phyloP scores from a whole-genome alignment of 768 basidiomycete genomes.

The Plicaturopsis crispa region DNA sequence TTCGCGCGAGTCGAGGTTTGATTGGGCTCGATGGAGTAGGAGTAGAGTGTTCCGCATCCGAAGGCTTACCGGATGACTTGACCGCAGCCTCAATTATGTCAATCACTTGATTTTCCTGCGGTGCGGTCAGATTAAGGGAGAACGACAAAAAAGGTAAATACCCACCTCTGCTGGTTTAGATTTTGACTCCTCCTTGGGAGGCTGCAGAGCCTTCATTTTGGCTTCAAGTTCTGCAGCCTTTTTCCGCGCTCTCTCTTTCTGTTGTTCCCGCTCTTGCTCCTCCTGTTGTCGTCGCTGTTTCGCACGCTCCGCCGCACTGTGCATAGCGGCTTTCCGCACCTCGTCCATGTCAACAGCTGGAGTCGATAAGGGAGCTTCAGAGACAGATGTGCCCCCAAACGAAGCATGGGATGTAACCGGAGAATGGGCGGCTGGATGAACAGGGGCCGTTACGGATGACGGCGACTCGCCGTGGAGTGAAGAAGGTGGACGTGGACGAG shows the following conservation, averaged over 20 bases:
- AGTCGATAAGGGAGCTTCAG: constrained; percentile 22
- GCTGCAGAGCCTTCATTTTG: constrained; percentile 33
- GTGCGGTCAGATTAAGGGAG: too few relatives aligned
- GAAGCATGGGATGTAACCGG: constrained; percentile 19
- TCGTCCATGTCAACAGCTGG: constrained; percentile 48
- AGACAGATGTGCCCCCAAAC: constrained; percentile 11
- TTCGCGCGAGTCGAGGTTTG: constrained; percentile 17
- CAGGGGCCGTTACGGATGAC: constrained; percentile 16
- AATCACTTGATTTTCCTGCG: constrained; percentile 29
- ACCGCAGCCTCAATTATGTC: constrained; percentile 42
- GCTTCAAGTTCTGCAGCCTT: constrained; percentile 77
- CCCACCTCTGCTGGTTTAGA: constrained; percentile 14
- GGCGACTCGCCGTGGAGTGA: constrained; percentile 18
- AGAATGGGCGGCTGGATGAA: constrained; percentile 16
- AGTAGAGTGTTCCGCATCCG: too few relatives aligned
- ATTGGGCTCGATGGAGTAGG: constrained; percentile 1
- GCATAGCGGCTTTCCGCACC: constrained; percentile 73
- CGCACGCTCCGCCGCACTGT: constrained; percentile 77
- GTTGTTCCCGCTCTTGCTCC: constrained; percentile 75
- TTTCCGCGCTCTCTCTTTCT: constrained; percentile 69
- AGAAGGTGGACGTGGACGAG: constrained; percentile 26
- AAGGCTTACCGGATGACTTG: too few relatives aligned
- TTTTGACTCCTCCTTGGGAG: constrained; percentile 1
- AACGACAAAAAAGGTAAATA: not conserved
- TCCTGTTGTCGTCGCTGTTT: constrained; percentile 74